phyloP scores from a whole-genome alignment of 495 filamentous ascomycete species.

The Oidiodendron maius region DNA sequence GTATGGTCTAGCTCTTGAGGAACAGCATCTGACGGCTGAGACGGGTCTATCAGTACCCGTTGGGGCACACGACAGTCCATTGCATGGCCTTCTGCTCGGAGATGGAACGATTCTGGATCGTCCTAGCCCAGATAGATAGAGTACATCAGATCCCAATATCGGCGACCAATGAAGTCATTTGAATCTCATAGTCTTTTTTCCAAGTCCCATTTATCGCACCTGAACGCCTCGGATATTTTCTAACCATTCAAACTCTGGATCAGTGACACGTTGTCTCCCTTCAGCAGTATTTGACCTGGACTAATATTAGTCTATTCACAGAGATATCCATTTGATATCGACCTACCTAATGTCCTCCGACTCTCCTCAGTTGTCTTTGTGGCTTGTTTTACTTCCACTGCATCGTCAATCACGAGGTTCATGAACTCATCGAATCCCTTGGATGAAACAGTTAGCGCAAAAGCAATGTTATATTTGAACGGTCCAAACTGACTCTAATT shows the following conservation, averaged over 20 bases:
- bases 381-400: conserved; percentile 81
- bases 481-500: conserved; percentile 63
- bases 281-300: conserved; percentile 89
- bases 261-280: conserved; percentile 94
- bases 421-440: conserved; percentile 98
- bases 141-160: conserved; percentile 1
- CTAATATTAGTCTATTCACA: conserved; percentile 21
- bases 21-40: conserved; percentile 69
- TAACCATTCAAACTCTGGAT: conserved; percentile 70
- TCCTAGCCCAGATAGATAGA: conserved; percentile 3
- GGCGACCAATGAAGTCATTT: conserved; percentile 2
- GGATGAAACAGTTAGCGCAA: conserved; percentile 14
- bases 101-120: conserved; percentile 23
- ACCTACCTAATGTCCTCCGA: conserved; percentile 81
- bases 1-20: conserved; percentile 81
- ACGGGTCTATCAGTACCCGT: conserved; percentile 55
- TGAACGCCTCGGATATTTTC: conserved; percentile 12
- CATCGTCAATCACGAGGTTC: conserved; percentile 96
- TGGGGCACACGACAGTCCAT: conserved; percentile 24
- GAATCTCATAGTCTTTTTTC: conserved; percentile 10
- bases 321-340: background rate
- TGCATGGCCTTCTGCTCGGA: conserved; percentile 24
- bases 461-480: background rate
- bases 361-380: conserved; percentile 78
- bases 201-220: conserved; percentile 2